Percentiles rank a stretch among this genome's conserved stretches.
These are phyloP conservation scores for Trypanosoma melophagium DNA, from an alignment of 208 protist genomes.

Conservation along the genomic window DNA sequence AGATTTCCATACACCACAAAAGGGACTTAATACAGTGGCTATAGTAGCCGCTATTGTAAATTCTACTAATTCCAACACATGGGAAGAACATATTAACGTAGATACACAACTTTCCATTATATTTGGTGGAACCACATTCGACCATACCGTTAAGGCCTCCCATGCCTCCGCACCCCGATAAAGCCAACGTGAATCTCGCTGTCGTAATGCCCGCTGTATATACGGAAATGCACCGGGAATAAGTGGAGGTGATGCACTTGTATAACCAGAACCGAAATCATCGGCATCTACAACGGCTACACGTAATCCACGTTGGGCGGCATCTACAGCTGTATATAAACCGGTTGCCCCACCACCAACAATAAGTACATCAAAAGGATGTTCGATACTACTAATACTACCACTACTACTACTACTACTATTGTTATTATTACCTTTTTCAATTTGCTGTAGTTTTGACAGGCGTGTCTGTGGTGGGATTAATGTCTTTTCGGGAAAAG, in stretches of 20 bases:
- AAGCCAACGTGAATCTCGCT: slow-evolving; percentile 69
- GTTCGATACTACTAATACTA: not conserved
- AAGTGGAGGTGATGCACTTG: slow-evolving; percentile 30
- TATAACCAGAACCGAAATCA: slow-evolving; percentile 58
- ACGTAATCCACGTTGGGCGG: slow-evolving; percentile 71
- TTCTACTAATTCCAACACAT: slow-evolving; percentile 64
- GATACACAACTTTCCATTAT: slow-evolving; percentile 19
- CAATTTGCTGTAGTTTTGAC: slow-evolving; percentile 29
- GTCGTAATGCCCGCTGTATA: slow-evolving; percentile 70
- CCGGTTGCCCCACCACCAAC: slow-evolving; percentile 70
- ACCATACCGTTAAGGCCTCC: slow-evolving; percentile 51
- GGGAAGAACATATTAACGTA: slow-evolving; percentile 62
- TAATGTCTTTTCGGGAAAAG: not conserved
- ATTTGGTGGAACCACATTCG: slow-evolving; percentile 46
- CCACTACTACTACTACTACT: not conserved
- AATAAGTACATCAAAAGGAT: slow-evolving; percentile 72
- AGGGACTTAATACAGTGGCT: slow-evolving; percentile 47
- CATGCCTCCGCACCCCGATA: slow-evolving; percentile 43
- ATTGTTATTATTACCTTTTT: slow-evolving; percentile 11
- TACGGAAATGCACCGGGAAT: slow-evolving; percentile 68
- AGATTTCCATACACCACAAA: slow-evolving; percentile 46
- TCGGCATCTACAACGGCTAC: slow-evolving; percentile 69
- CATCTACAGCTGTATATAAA: slow-evolving; percentile 83
- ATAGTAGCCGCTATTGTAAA: slow-evolving; percentile 40
- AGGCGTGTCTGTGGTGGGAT: slow-evolving; percentile 13